Evolutionary conservation across 2,329 filamentous ascomycete genomes (phyloP), one percentile per base, ranked within the genome.

Genomic region (Truncatella angustata): DNA sequence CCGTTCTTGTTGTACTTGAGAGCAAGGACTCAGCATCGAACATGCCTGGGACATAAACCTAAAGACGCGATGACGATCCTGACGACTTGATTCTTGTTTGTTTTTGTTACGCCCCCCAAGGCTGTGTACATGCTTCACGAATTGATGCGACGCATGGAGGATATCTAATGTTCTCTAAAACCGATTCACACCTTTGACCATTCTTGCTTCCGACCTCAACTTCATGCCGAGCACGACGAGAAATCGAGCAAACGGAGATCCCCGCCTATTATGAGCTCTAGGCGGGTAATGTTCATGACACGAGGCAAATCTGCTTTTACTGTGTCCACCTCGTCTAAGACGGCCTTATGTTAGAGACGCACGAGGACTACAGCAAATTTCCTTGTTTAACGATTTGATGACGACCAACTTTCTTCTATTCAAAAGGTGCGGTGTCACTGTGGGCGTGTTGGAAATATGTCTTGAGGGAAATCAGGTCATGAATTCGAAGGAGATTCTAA

Each of bases 31-130:
- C 56, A 66, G 63, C 62, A 61, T 69, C 60, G 61, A 60, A 64
- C 66, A 63, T 61, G 10, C 23, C 62, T 68, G 62, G 54, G 54
- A 56, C 60, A 50, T 40, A 49, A 52, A 52, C 56, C 49, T 53
- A 52, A 65, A 65, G 65, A 69, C 60, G 66, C 62, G 62, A 68
- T 66, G 63, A 73, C 66, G 66, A 73, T 67, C 60, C 64, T 70
- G 68, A 72, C 62, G 69, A 72, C 65, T 67, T 63, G 36, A 63
- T 63, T 65, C 63, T 65, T 62, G 59, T 54, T 56, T 66, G 64
- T 66, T 67, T 59, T 67, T 57, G 53, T 65, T 65, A 62, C 59
- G 63, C 61, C 63, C 54, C 54, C 60, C 50, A 58, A 57, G 60
- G 61, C 63, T 61, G 61, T 65, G 61, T 67, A 68, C 64, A 66